phyloP scores from a whole-genome alignment of 2,329 filamentous ascomycete genomes.

The Phyllosticta ampelicida region DNA sequence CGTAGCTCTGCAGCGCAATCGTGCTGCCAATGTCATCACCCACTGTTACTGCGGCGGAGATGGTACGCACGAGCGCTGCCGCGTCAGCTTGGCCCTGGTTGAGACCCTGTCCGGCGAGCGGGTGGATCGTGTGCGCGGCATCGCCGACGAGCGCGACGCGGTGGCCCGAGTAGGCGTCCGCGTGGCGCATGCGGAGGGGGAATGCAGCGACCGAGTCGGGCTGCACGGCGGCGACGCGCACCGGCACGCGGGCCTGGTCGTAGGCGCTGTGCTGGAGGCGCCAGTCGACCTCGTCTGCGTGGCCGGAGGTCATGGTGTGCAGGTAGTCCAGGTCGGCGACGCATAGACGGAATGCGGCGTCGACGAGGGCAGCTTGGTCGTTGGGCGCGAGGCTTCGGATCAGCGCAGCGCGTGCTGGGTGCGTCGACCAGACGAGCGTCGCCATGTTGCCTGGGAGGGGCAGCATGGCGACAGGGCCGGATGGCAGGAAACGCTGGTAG shows the following conservation, averaged over 20 bases:
- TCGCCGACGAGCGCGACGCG: slow-evolving; percentile 89
- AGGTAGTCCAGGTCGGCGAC: slow-evolving; percentile 74
- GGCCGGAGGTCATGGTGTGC: slow-evolving; percentile 47
- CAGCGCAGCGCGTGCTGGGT: slow-evolving; percentile 63
- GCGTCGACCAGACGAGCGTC: slow-evolving; percentile 91
- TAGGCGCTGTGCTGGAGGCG: slow-evolving; percentile 40
- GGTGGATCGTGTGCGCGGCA: slow-evolving; percentile 90
- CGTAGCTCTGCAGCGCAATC: slow-evolving; percentile 72
- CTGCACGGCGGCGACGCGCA: slow-evolving; percentile 59
- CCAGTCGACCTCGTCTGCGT: slow-evolving; percentile 58
- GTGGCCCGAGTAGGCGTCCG: slow-evolving; percentile 84
- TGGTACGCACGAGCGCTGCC: slow-evolving; percentile 61
- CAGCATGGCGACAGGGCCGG: slow-evolving; percentile 82
- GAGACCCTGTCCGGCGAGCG: slow-evolving; percentile 84
- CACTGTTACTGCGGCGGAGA: slow-evolving; percentile 66
- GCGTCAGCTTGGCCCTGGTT: slow-evolving; percentile 91
- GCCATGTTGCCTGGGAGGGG: slow-evolving; percentile 75
- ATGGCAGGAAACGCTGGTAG: slow-evolving; percentile 90
- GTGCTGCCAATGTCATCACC: slow-evolving; percentile 78
- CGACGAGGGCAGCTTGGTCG: slow-evolving; percentile 80
- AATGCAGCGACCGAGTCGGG: slow-evolving; percentile 76
- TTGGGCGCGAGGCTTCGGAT: slow-evolving; percentile 62
- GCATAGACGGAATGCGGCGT: slow-evolving; percentile 79
- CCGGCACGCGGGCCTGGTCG: slow-evolving; percentile 42
- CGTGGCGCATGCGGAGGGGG: slow-evolving; percentile 81